These are phyloP conservation scores for Picochlorum costavermella DNA, from an alignment of 139 green algal species.

Conservation along the genomic window DNA sequence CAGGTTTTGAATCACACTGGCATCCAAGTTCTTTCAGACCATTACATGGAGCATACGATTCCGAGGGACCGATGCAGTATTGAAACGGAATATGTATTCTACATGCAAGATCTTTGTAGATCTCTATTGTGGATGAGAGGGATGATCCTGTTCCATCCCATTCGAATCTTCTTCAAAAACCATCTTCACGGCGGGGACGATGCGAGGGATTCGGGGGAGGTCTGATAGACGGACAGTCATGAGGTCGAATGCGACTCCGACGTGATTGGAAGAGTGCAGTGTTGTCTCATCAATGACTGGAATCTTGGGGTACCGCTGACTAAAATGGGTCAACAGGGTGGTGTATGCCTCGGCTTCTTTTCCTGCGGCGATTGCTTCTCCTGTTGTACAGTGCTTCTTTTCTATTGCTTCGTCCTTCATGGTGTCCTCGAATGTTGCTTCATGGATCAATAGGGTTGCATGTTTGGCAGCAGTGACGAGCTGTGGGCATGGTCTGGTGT, in stretches of 20 bases:
- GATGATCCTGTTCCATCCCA: constrained; percentile 2
- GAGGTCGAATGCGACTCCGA: constrained; percentile 90
- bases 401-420: constrained; percentile 70
- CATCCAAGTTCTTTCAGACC: too few relatives aligned
- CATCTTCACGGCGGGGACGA: constrained; percentile 46
- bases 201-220: constrained; percentile 41
- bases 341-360: constrained; percentile 64
- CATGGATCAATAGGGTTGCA: constrained; percentile 87
- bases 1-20: too few relatives aligned
- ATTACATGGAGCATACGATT: too few relatives aligned
- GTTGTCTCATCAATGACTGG: constrained; percentile 48
- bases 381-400: constrained; percentile 85
- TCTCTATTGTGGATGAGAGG: background rate
- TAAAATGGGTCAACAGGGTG: constrained; percentile 97
- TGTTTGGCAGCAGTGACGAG: constrained; percentile 66
- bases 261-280: constrained; percentile 8
- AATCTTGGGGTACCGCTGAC: constrained; percentile 83
- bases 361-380: constrained; percentile 71
- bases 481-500: constrained; percentile 73
- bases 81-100: too few relatives aligned
- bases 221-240: constrained; percentile 85
- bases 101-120: background rate
- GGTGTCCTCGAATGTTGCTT: constrained; percentile 94
- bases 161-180: constrained; percentile 54
- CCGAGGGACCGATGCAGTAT: too few relatives aligned